These are phyloP conservation scores for Carallia pectinifolia DNA, from an alignment of 345 rosid species.

Conservation along the genomic window DNA sequence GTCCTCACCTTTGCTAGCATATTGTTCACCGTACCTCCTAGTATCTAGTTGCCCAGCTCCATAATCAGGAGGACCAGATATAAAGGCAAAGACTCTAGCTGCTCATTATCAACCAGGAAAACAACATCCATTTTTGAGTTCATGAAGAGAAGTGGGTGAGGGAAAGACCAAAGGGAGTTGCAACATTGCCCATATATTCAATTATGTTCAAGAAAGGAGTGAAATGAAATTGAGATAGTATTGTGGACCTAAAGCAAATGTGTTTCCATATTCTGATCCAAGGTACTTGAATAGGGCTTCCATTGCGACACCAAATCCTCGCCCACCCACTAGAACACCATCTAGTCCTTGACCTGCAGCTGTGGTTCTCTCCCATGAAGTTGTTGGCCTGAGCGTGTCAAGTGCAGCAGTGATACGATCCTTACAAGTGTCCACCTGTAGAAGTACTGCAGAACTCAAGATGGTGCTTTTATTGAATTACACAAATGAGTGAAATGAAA, in stretches of 20 bases:
- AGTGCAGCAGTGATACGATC: constrained; percentile 88
- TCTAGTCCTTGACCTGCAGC: constrained; percentile 77
- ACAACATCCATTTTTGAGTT: constrained; percentile 4
- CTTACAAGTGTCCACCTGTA: constrained; percentile 87
- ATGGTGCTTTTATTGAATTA: constrained; percentile 8
- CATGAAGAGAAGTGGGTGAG: not conserved
- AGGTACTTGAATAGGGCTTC: constrained; percentile 88
- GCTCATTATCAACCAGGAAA: constrained; percentile 36
- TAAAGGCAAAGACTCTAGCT: constrained; percentile 94
- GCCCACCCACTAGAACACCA: constrained; percentile 90
- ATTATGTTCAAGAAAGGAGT: constrained; percentile 3
- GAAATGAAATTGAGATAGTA: constrained; percentile 23
- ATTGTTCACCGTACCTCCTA: constrained; percentile 95
- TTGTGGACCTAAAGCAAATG: constrained; percentile 82
- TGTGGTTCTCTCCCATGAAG: constrained; percentile 92
- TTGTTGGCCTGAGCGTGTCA: constrained; percentile 92
- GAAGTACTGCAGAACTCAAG: constrained; percentile 10
- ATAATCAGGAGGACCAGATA: constrained; percentile 99
- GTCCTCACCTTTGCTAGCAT: constrained; percentile 98
- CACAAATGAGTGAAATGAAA: not conserved
- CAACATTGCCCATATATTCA: not conserved
- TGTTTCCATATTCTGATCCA: constrained; percentile 94
- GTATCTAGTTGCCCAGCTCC: constrained; percentile 99
- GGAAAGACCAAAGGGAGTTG: constrained; percentile 7
- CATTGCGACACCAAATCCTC: constrained; percentile 98